Conservation (phyloP, 78 protist genomes). For the Cavenderia fasciculata region DNA sequence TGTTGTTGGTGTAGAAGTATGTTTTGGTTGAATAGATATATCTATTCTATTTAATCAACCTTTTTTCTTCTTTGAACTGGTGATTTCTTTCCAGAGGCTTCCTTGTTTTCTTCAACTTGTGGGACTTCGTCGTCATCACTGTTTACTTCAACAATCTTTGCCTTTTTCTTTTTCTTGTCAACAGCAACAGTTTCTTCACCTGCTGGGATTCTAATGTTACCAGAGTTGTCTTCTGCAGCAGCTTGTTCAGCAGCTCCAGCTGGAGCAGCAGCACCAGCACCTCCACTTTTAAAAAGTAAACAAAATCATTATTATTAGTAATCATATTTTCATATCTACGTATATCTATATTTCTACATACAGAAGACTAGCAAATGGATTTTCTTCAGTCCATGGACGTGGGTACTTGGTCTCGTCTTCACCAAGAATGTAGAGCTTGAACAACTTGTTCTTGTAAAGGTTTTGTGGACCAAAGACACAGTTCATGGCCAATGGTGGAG, state of each 20-base stretch:
- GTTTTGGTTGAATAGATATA: too few species aligned
- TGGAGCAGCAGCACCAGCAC: not conserved
- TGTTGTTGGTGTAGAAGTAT: too few species aligned
- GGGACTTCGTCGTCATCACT: slow-evolving; percentile 10
- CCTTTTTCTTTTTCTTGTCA: not conserved
- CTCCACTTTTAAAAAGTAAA: too few species aligned
- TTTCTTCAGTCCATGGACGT: slow-evolving; percentile 70
- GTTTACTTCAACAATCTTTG: slow-evolving; percentile 13
- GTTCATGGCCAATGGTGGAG: slow-evolving; percentile 63
- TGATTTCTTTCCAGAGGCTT: not conserved
- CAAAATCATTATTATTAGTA: not conserved
- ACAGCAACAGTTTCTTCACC: not conserved
- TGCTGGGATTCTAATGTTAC: slow-evolving; percentile 18
- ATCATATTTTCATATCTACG: too few species aligned
- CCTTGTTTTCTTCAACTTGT: not conserved
- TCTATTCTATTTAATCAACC: slow-evolving; percentile 27
- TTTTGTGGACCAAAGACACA: slow-evolving; percentile 26
- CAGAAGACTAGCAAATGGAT: slow-evolving; percentile 35
- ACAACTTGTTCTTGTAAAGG: slow-evolving; percentile 46
- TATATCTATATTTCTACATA: not conserved
- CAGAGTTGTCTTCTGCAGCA: not conserved
- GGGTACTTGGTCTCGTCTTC: slow-evolving; percentile 32
- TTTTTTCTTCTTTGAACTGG: slow-evolving; percentile 6
- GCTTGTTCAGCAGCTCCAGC: slow-evolving; percentile 1
- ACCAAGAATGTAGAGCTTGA: slow-evolving; percentile 68